Evolutionary conservation across 129 eudicot species (phyloP), one percentile per base, ranked within the genome.

Genomic region (Chrysanthemum makinoi): DNA sequence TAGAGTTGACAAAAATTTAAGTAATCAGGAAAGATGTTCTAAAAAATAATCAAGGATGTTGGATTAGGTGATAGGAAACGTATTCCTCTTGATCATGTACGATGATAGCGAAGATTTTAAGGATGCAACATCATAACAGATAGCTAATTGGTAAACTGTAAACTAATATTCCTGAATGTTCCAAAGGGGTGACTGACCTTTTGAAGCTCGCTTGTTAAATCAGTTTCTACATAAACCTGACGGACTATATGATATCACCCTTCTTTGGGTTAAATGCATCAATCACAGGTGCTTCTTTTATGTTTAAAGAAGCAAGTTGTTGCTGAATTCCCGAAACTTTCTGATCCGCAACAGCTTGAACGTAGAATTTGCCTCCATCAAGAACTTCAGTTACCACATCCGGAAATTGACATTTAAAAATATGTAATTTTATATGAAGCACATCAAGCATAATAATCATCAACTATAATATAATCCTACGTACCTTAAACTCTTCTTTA

Each of bases 361-460:
- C 88, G 76, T 95, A 95, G 73, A 95, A 95, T 76, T 87, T 82
- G 30, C 99, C 99, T 10, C 99, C 99, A 15, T 85, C 86, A 51
- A 95, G 72, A 69, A 95, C 89, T 86, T 95, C 99, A 6, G 99
- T 95, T 15, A 95, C 99, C 72, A 77, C 75, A 0, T 71, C 96
- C 98, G 89, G 79, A 22, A 19, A 33, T 62, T 17, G 65, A 71
- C 50, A 14, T 80, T 62, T 19, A 24, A 24, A 44, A 53, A 39
- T 58, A 17, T 11, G 20, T 10, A 54, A 44, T 39, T 39, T 39
- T 9, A 6, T 39, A 39, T 39, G 46, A 6, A 39, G 46, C 46
- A 39, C 46, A 39, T 39, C 46, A 20, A 68, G 61, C 48, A 50
- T 17, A 33, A 59, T 60, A 69, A 69, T 10, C 28, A 65, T 39